These are phyloP conservation scores for Exophiala bonariae DNA, from an alignment of 2,329 filamentous ascomycete species.

Conservation along the genomic window DNA sequence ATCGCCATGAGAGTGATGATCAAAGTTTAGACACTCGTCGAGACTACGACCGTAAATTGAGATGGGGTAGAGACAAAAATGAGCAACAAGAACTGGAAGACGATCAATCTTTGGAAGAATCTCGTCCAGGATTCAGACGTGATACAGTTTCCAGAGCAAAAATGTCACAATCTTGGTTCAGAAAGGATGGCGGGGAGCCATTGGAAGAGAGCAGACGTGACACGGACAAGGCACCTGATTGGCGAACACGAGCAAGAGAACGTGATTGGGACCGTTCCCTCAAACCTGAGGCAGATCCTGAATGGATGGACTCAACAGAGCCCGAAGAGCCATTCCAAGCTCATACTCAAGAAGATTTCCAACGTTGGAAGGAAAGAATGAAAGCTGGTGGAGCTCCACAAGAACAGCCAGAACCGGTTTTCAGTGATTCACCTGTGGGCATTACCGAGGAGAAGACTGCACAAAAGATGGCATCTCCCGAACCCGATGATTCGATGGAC, in stretches of 20 bases:
- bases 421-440: conserved; percentile 29
- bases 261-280: conserved; percentile 55
- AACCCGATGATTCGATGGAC: conserved; percentile 27
- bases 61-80: conserved; percentile 26
- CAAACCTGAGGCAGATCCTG: conserved; percentile 74
- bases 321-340: conserved; percentile 55
- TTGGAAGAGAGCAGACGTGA: conserved; percentile 45
- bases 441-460: conserved; percentile 46
- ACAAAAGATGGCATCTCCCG: conserved; percentile 23
- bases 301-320: conserved; percentile 76
- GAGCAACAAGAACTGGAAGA: conserved; percentile 19
- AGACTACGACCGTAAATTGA: conserved; percentile 23
- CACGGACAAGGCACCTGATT: conserved; percentile 64
- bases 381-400: conserved; percentile 55
- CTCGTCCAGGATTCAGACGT: conserved; percentile 9
- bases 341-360: conserved; percentile 86
- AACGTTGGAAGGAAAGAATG: conserved; percentile 92
- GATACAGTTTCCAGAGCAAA: conserved; percentile 47
- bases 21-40: conserved; percentile 16
- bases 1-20: conserved; percentile 20
- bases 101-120: conserved; percentile 13
- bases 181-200: conserved; percentile 51
- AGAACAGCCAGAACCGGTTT: conserved; percentile 26
- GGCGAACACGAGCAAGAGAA: conserved; percentile 52
- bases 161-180: conserved; percentile 74